phyloP scores from a whole-genome alignment of 2,329 filamentous ascomycete species.

The Atkinsonella hypoxylon region DNA sequence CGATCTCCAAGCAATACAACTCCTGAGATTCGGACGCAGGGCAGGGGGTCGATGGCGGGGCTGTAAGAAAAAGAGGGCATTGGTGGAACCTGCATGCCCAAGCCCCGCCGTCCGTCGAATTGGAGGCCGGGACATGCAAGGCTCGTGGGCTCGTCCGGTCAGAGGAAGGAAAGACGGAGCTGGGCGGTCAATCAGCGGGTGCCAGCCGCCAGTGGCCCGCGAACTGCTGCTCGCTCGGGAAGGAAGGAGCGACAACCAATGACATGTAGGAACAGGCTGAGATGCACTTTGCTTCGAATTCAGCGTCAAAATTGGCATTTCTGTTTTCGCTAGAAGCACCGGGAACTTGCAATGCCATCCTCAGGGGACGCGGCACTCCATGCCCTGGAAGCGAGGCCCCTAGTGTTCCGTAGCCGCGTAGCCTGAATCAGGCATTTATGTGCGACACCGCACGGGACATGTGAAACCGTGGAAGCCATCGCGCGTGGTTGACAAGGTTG shows the following conservation, averaged over 20 bases:
- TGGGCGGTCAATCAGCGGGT: background rate
- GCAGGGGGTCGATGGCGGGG: conserved; percentile 5
- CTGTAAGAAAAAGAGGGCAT: background rate
- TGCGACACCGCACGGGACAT: background rate
- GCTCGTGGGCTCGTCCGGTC: background rate
- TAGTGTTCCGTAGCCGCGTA: background rate
- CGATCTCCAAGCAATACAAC: conserved; percentile 19
- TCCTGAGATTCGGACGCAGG: conserved; percentile 4
- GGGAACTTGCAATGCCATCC: too few species aligned
- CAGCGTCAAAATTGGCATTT: too few species aligned
- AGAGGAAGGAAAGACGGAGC: background rate
- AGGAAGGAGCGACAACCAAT: conserved; percentile 5
- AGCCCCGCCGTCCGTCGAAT: background rate
- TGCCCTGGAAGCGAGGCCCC: too few species aligned
- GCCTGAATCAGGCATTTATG: background rate
- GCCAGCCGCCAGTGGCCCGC: background rate
- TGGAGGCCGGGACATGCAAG: background rate
- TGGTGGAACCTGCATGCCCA: background rate
- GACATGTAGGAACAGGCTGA: background rate
- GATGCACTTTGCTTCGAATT: too few species aligned
- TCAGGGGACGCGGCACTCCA: too few species aligned
- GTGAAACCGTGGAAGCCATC: background rate
- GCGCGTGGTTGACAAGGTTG: background rate
- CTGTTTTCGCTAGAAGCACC: too few species aligned
- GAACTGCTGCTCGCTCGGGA: conserved; percentile 4